Conservation (phyloP, 768 basidiomycete genomes). For the Coprinellus aureogranulatus region DNA sequence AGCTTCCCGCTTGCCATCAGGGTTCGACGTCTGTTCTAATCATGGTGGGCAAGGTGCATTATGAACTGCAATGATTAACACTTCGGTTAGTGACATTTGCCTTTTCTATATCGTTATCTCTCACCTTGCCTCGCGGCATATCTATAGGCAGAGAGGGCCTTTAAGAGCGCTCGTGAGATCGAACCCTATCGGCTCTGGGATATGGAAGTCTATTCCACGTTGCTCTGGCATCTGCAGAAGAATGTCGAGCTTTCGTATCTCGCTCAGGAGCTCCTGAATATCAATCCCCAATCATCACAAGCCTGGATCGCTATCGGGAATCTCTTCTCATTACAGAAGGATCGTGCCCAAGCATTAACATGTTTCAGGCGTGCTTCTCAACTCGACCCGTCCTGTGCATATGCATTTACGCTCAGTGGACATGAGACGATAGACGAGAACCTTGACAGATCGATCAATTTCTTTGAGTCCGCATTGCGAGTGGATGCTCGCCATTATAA, state of each 20-base stretch:
- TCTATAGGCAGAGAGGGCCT: conserved; percentile 83
- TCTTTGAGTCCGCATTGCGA: conserved; percentile 89
- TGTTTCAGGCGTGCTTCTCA: conserved; percentile 92
- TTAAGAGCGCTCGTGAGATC: conserved; percentile 72
- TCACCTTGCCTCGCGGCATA: conserved; percentile 20
- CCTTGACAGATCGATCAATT: conserved; percentile 84
- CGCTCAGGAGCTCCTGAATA: conserved; percentile 86
- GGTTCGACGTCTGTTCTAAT: conserved; percentile 75
- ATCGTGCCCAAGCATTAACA: conserved; percentile 87
- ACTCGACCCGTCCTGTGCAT: conserved; percentile 86
- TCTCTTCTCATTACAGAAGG: conserved; percentile 91
- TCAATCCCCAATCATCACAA: conserved; percentile 78
- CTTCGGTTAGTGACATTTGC: conserved; percentile 61
- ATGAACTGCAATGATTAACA: conserved; percentile 88
- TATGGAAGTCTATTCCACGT: conserved; percentile 95
- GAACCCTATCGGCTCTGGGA: conserved; percentile 90
- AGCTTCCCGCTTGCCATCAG: conserved; percentile 71
- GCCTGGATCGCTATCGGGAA: conserved; percentile 98
- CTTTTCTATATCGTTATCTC: conserved; percentile 21
- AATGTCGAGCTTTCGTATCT: conserved; percentile 85
- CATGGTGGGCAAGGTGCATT: conserved; percentile 83
- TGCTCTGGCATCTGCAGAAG: conserved; percentile 91
- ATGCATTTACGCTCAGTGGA: conserved; percentile 94
- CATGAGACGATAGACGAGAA: conserved; percentile 98
- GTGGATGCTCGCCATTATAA: conserved; percentile 94